Evolutionary conservation across 2,329 filamentous ascomycete genomes (phyloP), one percentile per base, ranked within the genome.

Genomic region (Botrytis medusae): DNA sequence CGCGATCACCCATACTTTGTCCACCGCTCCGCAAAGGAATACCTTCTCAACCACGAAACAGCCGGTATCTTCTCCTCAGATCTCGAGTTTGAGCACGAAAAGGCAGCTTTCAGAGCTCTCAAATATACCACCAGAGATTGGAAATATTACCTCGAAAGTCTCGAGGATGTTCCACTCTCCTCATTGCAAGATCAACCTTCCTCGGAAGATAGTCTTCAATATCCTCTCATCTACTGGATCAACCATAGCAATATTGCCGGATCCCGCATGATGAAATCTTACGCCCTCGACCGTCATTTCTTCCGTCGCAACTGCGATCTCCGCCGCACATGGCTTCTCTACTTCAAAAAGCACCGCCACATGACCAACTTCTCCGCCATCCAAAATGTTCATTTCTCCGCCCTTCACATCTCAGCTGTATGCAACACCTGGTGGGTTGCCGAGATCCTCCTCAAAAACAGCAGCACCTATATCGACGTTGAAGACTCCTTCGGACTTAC

Each of bases 281-380:
- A 69, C n/a, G 64, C 71, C 25, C 65, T 70, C 22, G 64, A 73
- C 8, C 65, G 65, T 8, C 64, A 70, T 34, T 69, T 69, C 37
- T 73, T 73, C 71, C 65, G 71, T 46, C 64, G 71, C 40, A 73
- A 73, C 29, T 59, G 64, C 44, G 71, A 73, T 54, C 54, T 73
- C 4, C 71, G 71, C 40, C 54, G 65, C 8, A 70, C 71, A n/a
- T 73, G 71, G 71, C 65, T 73, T 12, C 67, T 73, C 18, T 69
- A 73, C 65, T 73, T 73, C 44, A 69, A 73, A 37, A 73, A 73
- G 44, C 71, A 73, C 44, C 71, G 71, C 65, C 65, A 69, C 71
- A 62, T 73, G 57, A 69, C 71, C 20, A 73, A 73, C n/a, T 70
- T 73, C 65, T 73, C 71, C 37, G 64, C 71, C 57, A 73, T 73